A percentile compares a stretch with the other conserved stretches of the same genome.
These are phyloP conservation scores for Lactarius pseudohatsudake DNA, from an alignment of 768 basidiomycete genomes.

Conservation along the genomic window DNA sequence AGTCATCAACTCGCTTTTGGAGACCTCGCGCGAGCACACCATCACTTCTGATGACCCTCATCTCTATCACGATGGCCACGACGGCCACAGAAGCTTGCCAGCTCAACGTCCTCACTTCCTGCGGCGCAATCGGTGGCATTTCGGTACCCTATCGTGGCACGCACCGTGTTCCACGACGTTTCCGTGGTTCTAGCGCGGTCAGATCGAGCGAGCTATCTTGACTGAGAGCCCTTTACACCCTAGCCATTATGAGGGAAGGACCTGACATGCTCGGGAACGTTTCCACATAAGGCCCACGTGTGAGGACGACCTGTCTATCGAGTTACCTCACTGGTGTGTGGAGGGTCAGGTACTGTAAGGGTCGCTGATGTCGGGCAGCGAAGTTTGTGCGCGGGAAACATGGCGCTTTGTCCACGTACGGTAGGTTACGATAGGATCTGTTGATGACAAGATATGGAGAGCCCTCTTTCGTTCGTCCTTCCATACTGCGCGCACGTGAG, in stretches of 20 bases:
- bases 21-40: not conserved
- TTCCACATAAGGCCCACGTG: not conserved
- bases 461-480: not conserved
- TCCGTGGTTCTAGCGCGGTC: not conserved
- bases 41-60: not conserved
- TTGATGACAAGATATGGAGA: not conserved
- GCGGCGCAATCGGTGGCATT: not conserved
- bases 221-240: not conserved
- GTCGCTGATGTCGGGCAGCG: not conserved
- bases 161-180: not conserved
- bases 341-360: not conserved
- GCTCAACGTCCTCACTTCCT: not conserved
- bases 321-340: not conserved
- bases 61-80: slow-evolving; percentile 2
- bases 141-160: no score
- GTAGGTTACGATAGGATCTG: not conserved
- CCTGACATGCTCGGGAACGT: not conserved
- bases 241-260: not conserved
- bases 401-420: not conserved
- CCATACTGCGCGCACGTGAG: not conserved
- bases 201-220: not conserved
- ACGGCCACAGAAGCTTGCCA: not conserved
- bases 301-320: not conserved
- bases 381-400: slow-evolving; percentile 1
- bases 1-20: not conserved